Evolutionary conservation across 2,329 filamentous ascomycete species (phyloP), one percentile per base, ranked within the genome.

Genomic region (Ascochyta lentis): DNA sequence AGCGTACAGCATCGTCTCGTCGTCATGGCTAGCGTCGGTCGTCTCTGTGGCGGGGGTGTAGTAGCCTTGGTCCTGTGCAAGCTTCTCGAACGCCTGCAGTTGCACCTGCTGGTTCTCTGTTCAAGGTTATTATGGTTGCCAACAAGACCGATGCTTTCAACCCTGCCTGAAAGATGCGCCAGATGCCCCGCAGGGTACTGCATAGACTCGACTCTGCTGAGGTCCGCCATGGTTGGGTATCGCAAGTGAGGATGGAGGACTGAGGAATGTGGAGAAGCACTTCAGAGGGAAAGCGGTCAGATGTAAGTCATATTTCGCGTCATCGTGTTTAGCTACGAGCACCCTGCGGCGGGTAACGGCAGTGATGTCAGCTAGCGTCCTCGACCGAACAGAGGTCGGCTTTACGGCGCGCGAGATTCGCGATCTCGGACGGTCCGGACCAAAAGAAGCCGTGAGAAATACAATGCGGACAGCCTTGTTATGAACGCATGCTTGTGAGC

Each of bases 131-230:
- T 4, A 31, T 13, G 12, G 12, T 12, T 31, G 29, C 29, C 29
- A 31, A 31, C 6, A 15, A 31, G 29, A 15, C 13, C 4, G 29
- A 31, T 12, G 10, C 12, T 31, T 12, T 31, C 4, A 31, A 15
- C 12, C 29, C 29, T 31, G 12, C 29, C 29, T 31, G 29, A 13
- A 57, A 97, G 82, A 76, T 94, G 89, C 44, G 91, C 89, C 41
- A 94, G 79, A 73, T 96, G 92, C n/a, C 91, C 92, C 44, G 84
- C 79, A 2, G 90, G 90, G 75, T 89, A 93, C 70, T 82, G 76
- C 63, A 74, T 77, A n/a, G 76, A 77, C 58, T 77, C 75, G 59
- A 74, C 56, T 55, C 72, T 65, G 41, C 58, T 62, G 29, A 77
- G 70, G 39, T 76, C 72, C 13, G 71, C 66, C 72, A 75, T 75